Conservation (phyloP, 257 asterid genomes). For the Plantago major region DNA sequence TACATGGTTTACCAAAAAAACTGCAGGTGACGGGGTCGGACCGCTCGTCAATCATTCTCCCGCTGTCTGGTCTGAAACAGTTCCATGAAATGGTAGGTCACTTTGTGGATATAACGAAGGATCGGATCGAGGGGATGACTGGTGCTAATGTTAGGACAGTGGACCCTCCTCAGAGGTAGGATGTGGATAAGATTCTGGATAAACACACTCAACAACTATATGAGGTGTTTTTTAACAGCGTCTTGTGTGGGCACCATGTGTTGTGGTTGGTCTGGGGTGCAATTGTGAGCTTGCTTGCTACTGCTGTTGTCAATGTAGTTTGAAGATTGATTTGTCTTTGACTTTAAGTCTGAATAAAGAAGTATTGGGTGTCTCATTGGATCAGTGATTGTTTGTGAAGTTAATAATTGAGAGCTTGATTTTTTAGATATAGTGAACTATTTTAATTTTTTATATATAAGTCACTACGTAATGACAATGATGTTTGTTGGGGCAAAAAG, state of each 20-base stretch:
- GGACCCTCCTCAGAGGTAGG: slow-evolving; percentile 82
- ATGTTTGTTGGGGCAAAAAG: too few species aligned
- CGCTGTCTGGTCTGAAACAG: slow-evolving; percentile 86
- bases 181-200: slow-evolving; percentile 20
- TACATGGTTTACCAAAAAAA: slow-evolving; percentile 4
- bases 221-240: slow-evolving; percentile 18
- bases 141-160: slow-evolving; percentile 85
- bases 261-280: slow-evolving; percentile 16
- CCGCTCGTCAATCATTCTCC: slow-evolving; percentile 94
- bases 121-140: slow-evolving; percentile 72
- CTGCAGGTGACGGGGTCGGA: slow-evolving; percentile 93
- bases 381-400: slow-evolving; percentile 32
- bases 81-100: slow-evolving; percentile 95
- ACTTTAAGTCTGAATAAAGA: slow-evolving; percentile 30
- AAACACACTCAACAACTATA: slow-evolving; percentile 17
- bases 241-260: slow-evolving; percentile 23
- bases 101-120: slow-evolving; percentile 87
- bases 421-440: slow-evolving; percentile 13
- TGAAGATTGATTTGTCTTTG: slow-evolving; percentile 22
- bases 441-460: slow-evolving; percentile 1
- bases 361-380: slow-evolving; percentile 21
- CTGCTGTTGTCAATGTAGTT: slow-evolving; percentile 17
- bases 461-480: not conserved
- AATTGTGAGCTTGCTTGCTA: slow-evolving; percentile 31
- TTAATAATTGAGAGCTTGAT: slow-evolving; percentile 24